phyloP scores from a whole-genome alignment of 2,329 filamentous ascomycete genomes.

The Dothideomycetidae sp. region DNA sequence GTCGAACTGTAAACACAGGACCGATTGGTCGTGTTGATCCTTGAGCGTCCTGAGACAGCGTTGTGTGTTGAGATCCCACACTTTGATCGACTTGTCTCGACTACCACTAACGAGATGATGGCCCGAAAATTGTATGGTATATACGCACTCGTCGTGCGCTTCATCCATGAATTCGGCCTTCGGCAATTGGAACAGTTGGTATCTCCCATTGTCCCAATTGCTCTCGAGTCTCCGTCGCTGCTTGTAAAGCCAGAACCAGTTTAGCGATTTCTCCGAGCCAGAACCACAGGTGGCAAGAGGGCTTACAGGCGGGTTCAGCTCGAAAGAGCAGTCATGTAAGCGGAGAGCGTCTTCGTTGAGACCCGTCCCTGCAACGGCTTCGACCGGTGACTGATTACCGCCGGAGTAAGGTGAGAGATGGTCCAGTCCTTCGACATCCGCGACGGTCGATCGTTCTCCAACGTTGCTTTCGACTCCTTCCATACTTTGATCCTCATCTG shows the following conservation, averaged over 20 bases:
- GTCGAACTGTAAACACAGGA: conserved; percentile 91
- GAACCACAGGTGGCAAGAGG: conserved; percentile 15
- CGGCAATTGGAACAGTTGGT: conserved; percentile 76
- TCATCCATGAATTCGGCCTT: conserved; percentile 68
- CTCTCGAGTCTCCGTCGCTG: conserved; percentile 72
- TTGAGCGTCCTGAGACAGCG: conserved; percentile 27
- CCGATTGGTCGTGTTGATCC: conserved; percentile 56
- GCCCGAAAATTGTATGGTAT: conserved; percentile 78
- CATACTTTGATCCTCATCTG: conserved; percentile 20
- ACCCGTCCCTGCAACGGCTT: background rate
- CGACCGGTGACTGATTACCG: conserved; percentile 1
- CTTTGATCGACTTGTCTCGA: conserved; percentile 69
- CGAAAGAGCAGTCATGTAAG: background rate
- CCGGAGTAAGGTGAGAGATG: conserved; percentile 3
- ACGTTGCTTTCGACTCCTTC: conserved; percentile 7
- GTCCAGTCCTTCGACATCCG: conserved; percentile 5
- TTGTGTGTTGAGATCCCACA: conserved; percentile 78
- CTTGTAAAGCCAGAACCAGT: conserved; percentile 88
- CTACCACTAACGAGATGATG: conserved; percentile 88
- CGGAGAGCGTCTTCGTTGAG: conserved; percentile 2
- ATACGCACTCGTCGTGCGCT: conserved; percentile 84
- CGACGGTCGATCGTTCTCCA: conserved; percentile 3
- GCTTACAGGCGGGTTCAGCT: conserved; percentile 9
- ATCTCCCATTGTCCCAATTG: conserved; percentile 80
- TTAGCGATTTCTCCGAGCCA: conserved; percentile 33